These are phyloP conservation scores for Calonectria pseudoreteaudii DNA, from an alignment of 2,329 filamentous ascomycete species.

Conservation along the genomic window DNA sequence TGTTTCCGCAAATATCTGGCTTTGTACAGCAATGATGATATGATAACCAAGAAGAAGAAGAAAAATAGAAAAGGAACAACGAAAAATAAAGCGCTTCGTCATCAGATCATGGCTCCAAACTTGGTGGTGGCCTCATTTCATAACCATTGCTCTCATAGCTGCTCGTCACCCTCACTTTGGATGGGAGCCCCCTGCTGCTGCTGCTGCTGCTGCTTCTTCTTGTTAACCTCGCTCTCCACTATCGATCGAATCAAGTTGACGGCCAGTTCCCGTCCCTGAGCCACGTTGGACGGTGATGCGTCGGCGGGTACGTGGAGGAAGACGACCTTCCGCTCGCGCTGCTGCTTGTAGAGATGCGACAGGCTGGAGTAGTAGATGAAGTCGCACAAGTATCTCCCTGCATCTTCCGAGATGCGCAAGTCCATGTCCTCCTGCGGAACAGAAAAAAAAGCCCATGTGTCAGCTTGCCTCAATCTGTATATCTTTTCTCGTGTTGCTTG, in stretches of 20 bases:
- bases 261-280: slow-evolving; percentile 62
- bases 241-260: slow-evolving; percentile 68
- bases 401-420: slow-evolving; percentile 74
- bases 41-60: not conserved
- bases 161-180: not conserved
- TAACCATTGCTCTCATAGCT: slow-evolving; percentile 5
- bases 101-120: not conserved
- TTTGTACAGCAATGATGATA: not conserved
- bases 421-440: slow-evolving; percentile 52
- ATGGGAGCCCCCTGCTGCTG: not conserved
- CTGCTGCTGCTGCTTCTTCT: slow-evolving; percentile 26
- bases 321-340: slow-evolving; percentile 63
- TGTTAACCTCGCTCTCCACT: slow-evolving; percentile 61
- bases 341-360: slow-evolving; percentile 64
- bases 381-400: slow-evolving; percentile 81
- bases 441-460: not conserved
- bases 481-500: not conserved
- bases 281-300: slow-evolving; percentile 60
- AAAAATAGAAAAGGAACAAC: not conserved
- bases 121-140: not conserved
- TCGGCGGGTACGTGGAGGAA: slow-evolving; percentile 81
- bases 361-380: slow-evolving; percentile 82
- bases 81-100: not conserved
- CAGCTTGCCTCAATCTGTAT: not conserved
- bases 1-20: not conserved